phyloP scores from a whole-genome alignment of 2,329 filamentous ascomycete genomes.

The Arthroderma sp. region DNA sequence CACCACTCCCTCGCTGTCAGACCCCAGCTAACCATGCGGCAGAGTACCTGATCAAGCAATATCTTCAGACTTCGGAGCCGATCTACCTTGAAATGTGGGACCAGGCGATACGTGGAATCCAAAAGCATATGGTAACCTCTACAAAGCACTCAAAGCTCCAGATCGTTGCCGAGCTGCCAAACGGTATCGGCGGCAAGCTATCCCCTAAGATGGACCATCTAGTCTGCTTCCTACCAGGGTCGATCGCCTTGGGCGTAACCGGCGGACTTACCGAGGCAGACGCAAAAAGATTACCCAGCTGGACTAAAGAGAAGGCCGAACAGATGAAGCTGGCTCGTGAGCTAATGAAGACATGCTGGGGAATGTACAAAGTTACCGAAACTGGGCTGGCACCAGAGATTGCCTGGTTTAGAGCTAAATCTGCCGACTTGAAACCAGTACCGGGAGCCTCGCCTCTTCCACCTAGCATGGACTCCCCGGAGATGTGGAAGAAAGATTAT shows the following conservation, averaged over 20 bases:
- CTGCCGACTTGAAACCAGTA: slow-evolving; percentile 34
- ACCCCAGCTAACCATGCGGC: slow-evolving; percentile 7
- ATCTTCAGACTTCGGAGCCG: slow-evolving; percentile 80
- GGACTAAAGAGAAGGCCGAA: slow-evolving; percentile 67
- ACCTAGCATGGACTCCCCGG: slow-evolving; percentile 18
- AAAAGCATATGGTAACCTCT: slow-evolving; percentile 86
- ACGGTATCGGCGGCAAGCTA: slow-evolving; percentile 52
- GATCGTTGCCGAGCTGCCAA: slow-evolving; percentile 75
- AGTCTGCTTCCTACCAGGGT: slow-evolving; percentile 94
- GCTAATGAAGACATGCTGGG: slow-evolving; percentile 94
- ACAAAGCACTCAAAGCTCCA: slow-evolving; percentile 67
- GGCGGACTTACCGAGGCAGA: slow-evolving; percentile 62
- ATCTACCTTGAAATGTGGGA: slow-evolving; percentile 91
- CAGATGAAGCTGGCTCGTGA: slow-evolving; percentile 81
- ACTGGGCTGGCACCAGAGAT: slow-evolving; percentile 94
- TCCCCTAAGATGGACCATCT: slow-evolving; percentile 95
- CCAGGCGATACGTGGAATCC: slow-evolving; percentile 68
- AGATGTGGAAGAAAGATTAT: slow-evolving; percentile 61
- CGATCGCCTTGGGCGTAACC: slow-evolving; percentile 79
- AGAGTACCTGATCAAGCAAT: slow-evolving; percentile 98
- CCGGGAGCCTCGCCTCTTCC: slow-evolving; percentile 23
- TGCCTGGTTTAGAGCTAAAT: slow-evolving; percentile 68
- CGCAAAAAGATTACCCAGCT: slow-evolving; percentile 57
- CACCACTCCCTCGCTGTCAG: neutral
- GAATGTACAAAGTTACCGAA: slow-evolving; percentile 81